Evolutionary conservation across 768 basidiomycete genomes (phyloP).

Genomic region (Mycena galericulata): DNA sequence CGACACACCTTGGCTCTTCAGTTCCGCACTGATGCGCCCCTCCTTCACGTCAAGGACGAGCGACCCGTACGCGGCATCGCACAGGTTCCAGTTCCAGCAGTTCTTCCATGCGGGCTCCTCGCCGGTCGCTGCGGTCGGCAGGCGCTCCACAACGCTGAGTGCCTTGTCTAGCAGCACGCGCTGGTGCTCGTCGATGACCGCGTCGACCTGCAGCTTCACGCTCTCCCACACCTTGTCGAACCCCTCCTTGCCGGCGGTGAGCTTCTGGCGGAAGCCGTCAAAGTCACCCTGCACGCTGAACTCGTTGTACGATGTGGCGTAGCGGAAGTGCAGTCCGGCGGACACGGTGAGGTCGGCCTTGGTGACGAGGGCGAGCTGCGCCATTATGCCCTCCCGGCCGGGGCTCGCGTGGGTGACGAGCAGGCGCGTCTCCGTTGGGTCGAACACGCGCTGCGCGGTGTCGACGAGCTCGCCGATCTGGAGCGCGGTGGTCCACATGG

Average conservation of each 20-base stretch:
- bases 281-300: conserved; percentile 93
- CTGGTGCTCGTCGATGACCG: conserved; percentile 92
- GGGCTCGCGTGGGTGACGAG: conserved; percentile 93
- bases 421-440: conserved; percentile 92
- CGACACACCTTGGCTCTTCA: conserved; percentile 89
- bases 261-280: conserved; percentile 87
- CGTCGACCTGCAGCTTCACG: conserved; percentile 91
- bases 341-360: conserved; percentile 96
- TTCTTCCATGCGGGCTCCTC: conserved; percentile 99
- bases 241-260: conserved; percentile 78
- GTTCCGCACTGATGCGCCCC: conserved; percentile 90
- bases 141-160: conserved; percentile 82
- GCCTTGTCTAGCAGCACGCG: conserved; percentile 90
- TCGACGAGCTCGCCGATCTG: conserved; percentile 99
- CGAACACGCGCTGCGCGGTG: conserved; percentile 94
- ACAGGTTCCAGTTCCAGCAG: conserved; percentile 99
- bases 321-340: conserved; percentile 97
- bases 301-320: conserved; percentile 96
- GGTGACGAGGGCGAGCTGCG: conserved; percentile 89
- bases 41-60: conserved; percentile 92
- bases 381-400: conserved; percentile 92
- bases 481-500: conserved; percentile 98
- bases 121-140: conserved; percentile 73
- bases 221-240: conserved; percentile 97
- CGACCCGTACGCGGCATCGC: conserved; percentile 94